These are phyloP conservation scores for Dactylellina cionopaga DNA, from an alignment of 2,329 filamentous ascomycete species.

Conservation along the genomic window DNA sequence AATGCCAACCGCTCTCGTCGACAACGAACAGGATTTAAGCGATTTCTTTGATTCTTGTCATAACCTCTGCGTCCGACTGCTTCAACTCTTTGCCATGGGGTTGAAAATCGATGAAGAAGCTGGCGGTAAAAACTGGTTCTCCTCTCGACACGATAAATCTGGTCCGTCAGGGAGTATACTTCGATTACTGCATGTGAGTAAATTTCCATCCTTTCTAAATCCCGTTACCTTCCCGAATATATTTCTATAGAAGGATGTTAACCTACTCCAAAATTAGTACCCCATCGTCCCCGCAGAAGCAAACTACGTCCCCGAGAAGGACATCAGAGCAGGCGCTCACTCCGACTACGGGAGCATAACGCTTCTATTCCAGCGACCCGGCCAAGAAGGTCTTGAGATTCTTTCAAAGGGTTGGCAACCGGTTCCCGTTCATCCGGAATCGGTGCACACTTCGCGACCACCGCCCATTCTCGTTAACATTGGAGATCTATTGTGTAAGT, in stretches of 20 bases:
- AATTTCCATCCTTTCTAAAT: constrained; percentile 58
- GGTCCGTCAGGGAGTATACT: constrained; percentile 70
- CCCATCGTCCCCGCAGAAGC: constrained; percentile 62
- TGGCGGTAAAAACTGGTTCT: constrained; percentile 67
- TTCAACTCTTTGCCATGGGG: constrained; percentile 80
- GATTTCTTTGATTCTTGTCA: constrained; percentile 78
- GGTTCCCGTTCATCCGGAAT: constrained; percentile 73
- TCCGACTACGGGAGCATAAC: constrained; percentile 62
- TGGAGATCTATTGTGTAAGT: constrained; percentile 72
- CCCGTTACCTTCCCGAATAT: background rate
- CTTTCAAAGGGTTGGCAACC: constrained; percentile 69
- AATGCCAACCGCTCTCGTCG: constrained; percentile 72
- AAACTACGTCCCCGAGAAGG: constrained; percentile 65
- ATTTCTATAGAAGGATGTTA: background rate
- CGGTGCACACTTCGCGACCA: constrained; percentile 68
- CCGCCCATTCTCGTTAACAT: constrained; percentile 79
- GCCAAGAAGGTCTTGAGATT: constrained; percentile 88
- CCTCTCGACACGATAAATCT: constrained; percentile 68
- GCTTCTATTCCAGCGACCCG: constrained; percentile 82
- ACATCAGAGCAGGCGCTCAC: constrained; percentile 89
- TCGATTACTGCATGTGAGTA: constrained; percentile 75
- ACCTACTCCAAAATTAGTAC: constrained; percentile 56
- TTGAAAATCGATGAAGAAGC: constrained; percentile 67
- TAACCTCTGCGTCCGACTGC: constrained; percentile 75
- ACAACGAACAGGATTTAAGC: constrained; percentile 70